phyloP scores from a whole-genome alignment of 352 stramenopile genomes.

The Globisporangium apiculatum region DNA sequence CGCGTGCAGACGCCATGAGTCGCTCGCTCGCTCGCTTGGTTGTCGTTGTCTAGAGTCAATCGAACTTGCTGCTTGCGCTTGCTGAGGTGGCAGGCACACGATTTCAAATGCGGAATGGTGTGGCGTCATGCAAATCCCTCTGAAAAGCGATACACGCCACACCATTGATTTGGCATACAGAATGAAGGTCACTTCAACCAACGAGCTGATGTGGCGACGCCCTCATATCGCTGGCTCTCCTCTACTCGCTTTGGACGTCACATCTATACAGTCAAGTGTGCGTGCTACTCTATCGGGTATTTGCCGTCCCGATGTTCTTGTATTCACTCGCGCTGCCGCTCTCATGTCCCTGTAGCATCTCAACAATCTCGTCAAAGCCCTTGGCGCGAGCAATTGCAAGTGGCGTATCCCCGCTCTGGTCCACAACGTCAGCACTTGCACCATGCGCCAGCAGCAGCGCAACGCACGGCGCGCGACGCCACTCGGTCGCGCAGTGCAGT shows the following conservation, averaged over 20 bases:
- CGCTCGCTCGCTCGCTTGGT: too few relatives aligned
- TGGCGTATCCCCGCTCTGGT: constrained; percentile 44
- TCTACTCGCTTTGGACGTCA: too few relatives aligned
- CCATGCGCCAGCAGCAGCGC: constrained; percentile 38
- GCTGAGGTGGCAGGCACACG: not conserved
- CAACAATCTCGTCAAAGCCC: constrained; percentile 10
- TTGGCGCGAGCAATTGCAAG: constrained; percentile 27
- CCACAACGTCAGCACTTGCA: constrained; percentile 15
- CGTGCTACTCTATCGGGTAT: too few relatives aligned
- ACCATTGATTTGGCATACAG: too few relatives aligned
- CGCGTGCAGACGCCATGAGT: constrained; percentile 12
- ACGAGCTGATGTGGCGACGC: too few relatives aligned
- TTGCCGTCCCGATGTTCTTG: too few relatives aligned
- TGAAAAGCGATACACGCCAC: not conserved
- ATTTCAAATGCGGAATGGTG: not conserved
- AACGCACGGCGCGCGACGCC: constrained; percentile 59
- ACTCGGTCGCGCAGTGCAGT: constrained; percentile 71
- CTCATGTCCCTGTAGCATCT: not conserved
- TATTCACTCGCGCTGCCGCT: too few relatives aligned
- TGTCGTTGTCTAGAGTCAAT: not conserved
- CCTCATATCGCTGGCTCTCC: too few relatives aligned
- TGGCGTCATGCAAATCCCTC: not conserved
- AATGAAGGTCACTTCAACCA: too few relatives aligned
- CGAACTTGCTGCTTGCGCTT: not conserved
- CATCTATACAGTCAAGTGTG: too few relatives aligned